Conservation (phyloP, 2,329 filamentous ascomycete genomes). For the Phialocephala subalpina region DNA sequence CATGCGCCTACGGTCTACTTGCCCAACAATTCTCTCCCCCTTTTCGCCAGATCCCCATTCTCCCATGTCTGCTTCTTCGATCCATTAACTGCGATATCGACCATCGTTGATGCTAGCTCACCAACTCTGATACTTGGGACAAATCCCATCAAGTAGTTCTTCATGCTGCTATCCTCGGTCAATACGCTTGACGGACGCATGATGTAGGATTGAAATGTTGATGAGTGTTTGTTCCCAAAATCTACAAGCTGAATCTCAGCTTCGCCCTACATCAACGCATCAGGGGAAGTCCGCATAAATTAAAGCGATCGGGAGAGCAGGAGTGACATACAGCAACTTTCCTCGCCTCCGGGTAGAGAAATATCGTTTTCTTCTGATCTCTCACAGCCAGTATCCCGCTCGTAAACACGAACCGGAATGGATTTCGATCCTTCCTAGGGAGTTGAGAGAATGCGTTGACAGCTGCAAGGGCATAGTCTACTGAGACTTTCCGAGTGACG, state of each 20-base stretch:
- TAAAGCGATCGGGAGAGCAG: neutral
- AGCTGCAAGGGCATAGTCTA: slow-evolving; percentile 38
- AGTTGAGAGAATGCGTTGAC: slow-evolving; percentile 42
- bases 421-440: slow-evolving; percentile 24
- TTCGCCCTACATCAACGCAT: slow-evolving; percentile 22
- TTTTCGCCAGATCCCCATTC: slow-evolving; percentile 17
- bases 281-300: slow-evolving; percentile 1
- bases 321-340: slow-evolving; percentile 30
- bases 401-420: slow-evolving; percentile 53
- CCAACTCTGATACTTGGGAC: slow-evolving; percentile 20
- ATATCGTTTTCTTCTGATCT: slow-evolving; percentile 49
- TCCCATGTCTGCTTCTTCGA: slow-evolving; percentile 1
- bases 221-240: slow-evolving; percentile 13
- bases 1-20: neutral
- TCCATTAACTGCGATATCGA: slow-evolving; percentile 26
- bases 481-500: slow-evolving; percentile 16
- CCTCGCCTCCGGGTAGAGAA: slow-evolving; percentile 49
- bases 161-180: slow-evolving; percentile 9
- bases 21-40: slow-evolving; percentile 16
- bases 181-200: slow-evolving; percentile 22
- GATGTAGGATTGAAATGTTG: slow-evolving; percentile 15
- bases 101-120: slow-evolving; percentile 26
- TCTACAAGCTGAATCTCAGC: slow-evolving; percentile 23
- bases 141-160: slow-evolving; percentile 1
- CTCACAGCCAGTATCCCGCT: slow-evolving; percentile 48